Conservation (phyloP, 2,329 filamentous ascomycete genomes). For the Aspergillus udagawae region DNA sequence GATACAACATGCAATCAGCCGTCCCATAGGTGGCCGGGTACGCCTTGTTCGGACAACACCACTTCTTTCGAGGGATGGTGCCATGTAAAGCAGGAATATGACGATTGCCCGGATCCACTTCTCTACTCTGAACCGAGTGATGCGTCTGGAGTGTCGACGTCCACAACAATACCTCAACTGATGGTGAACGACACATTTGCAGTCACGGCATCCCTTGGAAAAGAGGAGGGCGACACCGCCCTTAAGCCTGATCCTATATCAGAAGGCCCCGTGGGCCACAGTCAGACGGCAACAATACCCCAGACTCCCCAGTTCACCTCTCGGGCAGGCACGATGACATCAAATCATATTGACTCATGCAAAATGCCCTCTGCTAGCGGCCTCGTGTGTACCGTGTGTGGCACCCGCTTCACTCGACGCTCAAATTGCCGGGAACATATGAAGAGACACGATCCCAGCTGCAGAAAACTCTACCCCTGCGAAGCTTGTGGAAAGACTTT, state of each 20-base stretch:
- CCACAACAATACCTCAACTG: slow-evolving; percentile 6
- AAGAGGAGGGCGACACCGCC: background rate
- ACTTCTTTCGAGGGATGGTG: slow-evolving; percentile 12
- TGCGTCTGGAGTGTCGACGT: background rate
- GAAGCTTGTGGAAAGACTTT: slow-evolving; percentile 69
- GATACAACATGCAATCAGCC: slow-evolving; percentile 14
- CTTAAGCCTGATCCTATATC: background rate
- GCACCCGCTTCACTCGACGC: slow-evolving; percentile 73
- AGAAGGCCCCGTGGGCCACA: background rate
- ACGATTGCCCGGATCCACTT: slow-evolving; percentile 16
- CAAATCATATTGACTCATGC: slow-evolving; percentile 7
- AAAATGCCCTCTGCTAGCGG: slow-evolving; percentile 50
- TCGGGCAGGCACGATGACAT: slow-evolving; percentile 4
- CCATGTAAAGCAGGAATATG: slow-evolving; percentile 10
- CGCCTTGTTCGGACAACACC: slow-evolving; percentile 19
- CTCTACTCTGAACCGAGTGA: slow-evolving; percentile 4
- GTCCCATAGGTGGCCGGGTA: slow-evolving; percentile 23
- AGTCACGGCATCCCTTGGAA: background rate
- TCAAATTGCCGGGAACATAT: slow-evolving; percentile 87
- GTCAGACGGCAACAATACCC: slow-evolving; percentile 1
- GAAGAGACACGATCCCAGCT: slow-evolving; percentile 73
- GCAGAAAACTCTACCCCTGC: slow-evolving; percentile 69
- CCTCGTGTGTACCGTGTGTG: slow-evolving; percentile 71
- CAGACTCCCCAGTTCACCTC: background rate
- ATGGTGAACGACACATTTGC: background rate